Evolutionary conservation across 352 stramenopile genomes (phyloP).

Genomic region (Phytopythium delawarense): DNA sequence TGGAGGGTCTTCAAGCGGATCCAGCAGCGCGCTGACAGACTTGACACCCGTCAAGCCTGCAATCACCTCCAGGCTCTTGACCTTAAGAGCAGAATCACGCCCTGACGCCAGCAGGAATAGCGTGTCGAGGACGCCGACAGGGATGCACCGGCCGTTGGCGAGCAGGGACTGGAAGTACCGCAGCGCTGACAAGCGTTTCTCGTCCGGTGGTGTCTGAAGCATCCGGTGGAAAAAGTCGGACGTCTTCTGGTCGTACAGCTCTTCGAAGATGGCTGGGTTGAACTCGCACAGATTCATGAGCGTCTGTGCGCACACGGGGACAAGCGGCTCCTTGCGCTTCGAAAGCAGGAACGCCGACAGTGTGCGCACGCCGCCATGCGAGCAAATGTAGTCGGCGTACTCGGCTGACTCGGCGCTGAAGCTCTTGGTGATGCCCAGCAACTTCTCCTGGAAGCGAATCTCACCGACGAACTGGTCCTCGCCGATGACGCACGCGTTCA

Average conservation of each 20-base stretch:
- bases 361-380: constrained; percentile 39
- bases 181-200: constrained; percentile 66
- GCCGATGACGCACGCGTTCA: constrained; percentile 64
- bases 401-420: constrained; percentile 54
- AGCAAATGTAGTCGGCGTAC: constrained; percentile 63
- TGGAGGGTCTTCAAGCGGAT: constrained; percentile 33
- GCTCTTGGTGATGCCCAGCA: constrained; percentile 73
- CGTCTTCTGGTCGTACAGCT: constrained; percentile 55
- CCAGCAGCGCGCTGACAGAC: constrained; percentile 39
- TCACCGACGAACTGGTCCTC: constrained; percentile 70
- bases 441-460: constrained; percentile 74
- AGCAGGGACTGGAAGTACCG: constrained; percentile 70
- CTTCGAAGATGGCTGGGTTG: constrained; percentile 60
- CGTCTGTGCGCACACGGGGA: constrained; percentile 60
- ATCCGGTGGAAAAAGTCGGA: constrained; percentile 77
- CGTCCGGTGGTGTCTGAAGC: constrained; percentile 69
- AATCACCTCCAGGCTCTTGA: constrained; percentile 52
- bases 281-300: constrained; percentile 79
- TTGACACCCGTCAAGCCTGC: constrained; percentile 48
- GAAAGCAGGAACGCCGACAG: constrained; percentile 69
- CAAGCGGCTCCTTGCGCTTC: constrained; percentile 46
- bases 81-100: constrained; percentile 41
- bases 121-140: constrained; percentile 59
- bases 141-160: constrained; percentile 48
- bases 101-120: constrained; percentile 68